These are phyloP conservation scores for Lotmaria passim DNA, from an alignment of 208 protist genomes.

Conservation along the genomic window DNA sequence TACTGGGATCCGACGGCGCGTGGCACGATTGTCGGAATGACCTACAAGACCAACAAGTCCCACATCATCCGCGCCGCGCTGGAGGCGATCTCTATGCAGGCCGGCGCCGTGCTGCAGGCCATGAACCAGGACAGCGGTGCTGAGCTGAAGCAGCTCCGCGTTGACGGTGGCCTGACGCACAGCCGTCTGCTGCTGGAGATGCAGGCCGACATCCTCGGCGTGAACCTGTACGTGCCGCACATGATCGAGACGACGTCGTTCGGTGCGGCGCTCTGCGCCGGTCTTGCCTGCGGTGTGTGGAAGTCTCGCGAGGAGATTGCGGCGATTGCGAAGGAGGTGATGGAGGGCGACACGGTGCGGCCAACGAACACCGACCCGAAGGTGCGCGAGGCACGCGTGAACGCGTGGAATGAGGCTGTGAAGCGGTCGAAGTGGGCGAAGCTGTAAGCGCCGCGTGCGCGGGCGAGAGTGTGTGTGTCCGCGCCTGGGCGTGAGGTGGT, in stretches of 20 bases:
- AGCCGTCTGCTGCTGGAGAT: conserved; percentile 95
- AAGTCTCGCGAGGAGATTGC: conserved; percentile 58
- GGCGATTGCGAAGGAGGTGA: conserved; percentile 29
- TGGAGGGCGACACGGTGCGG: conserved; percentile 38
- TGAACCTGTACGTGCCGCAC: conserved; percentile 62
- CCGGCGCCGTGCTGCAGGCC: conserved; percentile 80
- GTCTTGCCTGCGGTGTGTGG: conserved; percentile 68
- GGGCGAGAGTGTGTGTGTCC: too few species aligned
- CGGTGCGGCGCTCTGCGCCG: conserved; percentile 79
- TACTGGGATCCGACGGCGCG: conserved; percentile 96
- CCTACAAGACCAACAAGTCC: conserved; percentile 74
- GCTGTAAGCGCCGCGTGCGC: conserved; percentile 33
- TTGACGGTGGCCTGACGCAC: conserved; percentile 96
- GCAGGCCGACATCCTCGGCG: conserved; percentile 90
- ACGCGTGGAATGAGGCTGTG: conserved; percentile 62
- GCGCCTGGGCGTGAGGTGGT: too few species aligned
- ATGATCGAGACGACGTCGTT: conserved; percentile 82
- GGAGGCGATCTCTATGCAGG: conserved; percentile 91
- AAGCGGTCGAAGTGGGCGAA: conserved; percentile 67
- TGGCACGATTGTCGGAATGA: conserved; percentile 94
- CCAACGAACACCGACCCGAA: conserved; percentile 27
- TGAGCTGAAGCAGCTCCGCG: conserved; percentile 73
- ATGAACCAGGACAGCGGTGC: conserved; percentile 84
- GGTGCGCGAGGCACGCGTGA: conserved; percentile 33
- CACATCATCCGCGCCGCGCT: conserved; percentile 92